phyloP scores from a whole-genome alignment of 1,139 yeast genomes.

The Lodderomyces metapsilosis region DNA sequence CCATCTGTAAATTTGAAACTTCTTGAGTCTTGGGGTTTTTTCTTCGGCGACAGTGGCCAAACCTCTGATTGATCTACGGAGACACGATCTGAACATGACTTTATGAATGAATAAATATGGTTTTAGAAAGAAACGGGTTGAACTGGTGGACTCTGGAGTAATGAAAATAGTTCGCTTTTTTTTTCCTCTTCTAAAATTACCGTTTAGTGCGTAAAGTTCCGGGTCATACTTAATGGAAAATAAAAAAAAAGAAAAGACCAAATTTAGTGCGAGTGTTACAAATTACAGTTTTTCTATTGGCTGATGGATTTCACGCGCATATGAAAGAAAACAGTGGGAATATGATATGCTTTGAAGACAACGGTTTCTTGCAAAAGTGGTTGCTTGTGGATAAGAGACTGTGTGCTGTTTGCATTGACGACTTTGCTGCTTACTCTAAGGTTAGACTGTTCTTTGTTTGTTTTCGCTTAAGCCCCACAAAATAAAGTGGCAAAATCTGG shows the following conservation, averaged over 20 bases:
- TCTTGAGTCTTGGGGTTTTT: constrained; percentile 61
- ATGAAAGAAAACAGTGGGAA: too few species aligned
- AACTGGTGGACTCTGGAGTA: too few species aligned
- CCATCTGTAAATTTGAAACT: constrained; percentile 96
- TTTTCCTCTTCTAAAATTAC: too few species aligned
- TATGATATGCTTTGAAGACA: not conserved
- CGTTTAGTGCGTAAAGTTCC: constrained; percentile 2
- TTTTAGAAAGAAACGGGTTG: not conserved
- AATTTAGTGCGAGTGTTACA: not conserved
- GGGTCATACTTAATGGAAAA: constrained; percentile 2
- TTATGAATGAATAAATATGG: constrained; percentile 4
- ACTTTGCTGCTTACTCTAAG: too few species aligned
- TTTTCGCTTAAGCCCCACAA: too few species aligned
- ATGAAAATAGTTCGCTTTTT: not conserved
- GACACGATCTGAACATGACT: constrained; percentile 18
- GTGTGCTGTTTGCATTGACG: too few species aligned
- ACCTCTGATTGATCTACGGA: constrained; percentile 27
- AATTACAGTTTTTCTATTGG: constrained; percentile 3
- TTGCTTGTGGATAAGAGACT: too few species aligned
- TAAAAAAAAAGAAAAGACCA: not conserved
- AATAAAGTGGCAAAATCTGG: too few species aligned
- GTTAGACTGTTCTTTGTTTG: too few species aligned
- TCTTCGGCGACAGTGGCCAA: constrained; percentile 43
- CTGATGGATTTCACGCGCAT: not conserved
- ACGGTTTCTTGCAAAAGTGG: not conserved